Conservation (phyloP, 768 basidiomycete species). For the Leccinum variicolor region DNA sequence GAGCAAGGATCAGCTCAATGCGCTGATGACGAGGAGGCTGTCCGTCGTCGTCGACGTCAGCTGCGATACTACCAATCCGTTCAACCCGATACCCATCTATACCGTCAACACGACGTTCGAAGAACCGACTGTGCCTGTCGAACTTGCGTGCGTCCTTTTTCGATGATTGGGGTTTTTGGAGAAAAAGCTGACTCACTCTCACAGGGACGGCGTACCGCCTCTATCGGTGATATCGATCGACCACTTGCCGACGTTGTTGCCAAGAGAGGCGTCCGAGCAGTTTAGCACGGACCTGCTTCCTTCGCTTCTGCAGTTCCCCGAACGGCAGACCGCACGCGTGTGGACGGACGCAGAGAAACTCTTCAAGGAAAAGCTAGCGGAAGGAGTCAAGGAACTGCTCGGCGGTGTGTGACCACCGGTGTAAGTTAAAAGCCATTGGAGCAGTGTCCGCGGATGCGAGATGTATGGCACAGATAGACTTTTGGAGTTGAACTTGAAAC, state of each 20-base stretch:
- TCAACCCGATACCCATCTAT: constrained; percentile 97
- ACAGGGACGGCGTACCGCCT: constrained; percentile 58
- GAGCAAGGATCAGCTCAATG: constrained; percentile 62
- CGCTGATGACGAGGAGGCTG: constrained; percentile 66
- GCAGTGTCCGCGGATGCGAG: neutral
- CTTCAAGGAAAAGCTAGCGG: constrained; percentile 64
- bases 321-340: constrained; percentile 62
- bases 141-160: constrained; percentile 59
- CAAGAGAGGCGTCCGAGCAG: constrained; percentile 95
- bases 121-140: constrained; percentile 85
- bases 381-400: constrained; percentile 36
- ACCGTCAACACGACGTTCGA: constrained; percentile 90
- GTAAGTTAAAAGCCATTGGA: neutral
- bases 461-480: neutral
- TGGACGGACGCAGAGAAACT: constrained; percentile 88
- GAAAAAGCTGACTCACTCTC: neutral
- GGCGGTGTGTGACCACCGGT: neutral
- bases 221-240: constrained; percentile 93
- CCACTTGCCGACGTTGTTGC: constrained; percentile 92
- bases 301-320: constrained; percentile 73
- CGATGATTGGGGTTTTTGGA: no score
- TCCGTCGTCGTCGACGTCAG: constrained; percentile 94
- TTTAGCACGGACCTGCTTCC: constrained; percentile 88
- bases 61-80: constrained; percentile 98
- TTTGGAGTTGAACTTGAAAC: neutral